Conservation (phyloP, 2,329 filamentous ascomycete species). For the Neofusicoccum kwambonambiense region DNA sequence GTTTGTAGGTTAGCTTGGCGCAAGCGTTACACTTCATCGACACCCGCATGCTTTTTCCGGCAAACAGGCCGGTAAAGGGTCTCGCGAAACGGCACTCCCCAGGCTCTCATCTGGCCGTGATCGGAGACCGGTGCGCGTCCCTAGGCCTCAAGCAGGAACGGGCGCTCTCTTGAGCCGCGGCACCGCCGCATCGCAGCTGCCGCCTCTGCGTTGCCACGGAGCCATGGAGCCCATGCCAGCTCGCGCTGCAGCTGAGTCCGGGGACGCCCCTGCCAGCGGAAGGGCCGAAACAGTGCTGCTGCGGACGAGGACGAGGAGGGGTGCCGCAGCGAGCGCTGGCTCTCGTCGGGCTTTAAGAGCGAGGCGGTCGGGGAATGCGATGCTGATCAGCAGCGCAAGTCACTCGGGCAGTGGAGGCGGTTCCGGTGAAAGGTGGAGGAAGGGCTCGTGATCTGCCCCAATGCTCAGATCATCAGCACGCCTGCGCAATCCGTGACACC, state of each 20-base stretch:
- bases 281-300: neutral
- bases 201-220: too few species aligned
- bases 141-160: conserved; percentile 1
- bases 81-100: neutral
- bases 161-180: neutral
- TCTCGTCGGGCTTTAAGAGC: too few species aligned
- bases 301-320: too few species aligned
- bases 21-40: neutral
- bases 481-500: neutral
- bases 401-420: neutral
- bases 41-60: neutral
- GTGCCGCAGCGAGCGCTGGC: too few species aligned
- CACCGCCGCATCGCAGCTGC: neutral
- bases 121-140: neutral
- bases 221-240: neutral
- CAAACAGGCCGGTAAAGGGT: neutral
- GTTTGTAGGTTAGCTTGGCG: neutral
- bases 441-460: conserved; percentile 9
- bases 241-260: neutral
- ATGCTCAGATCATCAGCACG: neutral
- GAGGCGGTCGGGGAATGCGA: too few species aligned
- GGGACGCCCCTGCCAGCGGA: neutral
- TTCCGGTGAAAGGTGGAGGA: neutral
- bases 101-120: neutral
- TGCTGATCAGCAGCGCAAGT: neutral